These are phyloP conservation scores for Aspergillus ruber DNA, from an alignment of 2,329 filamentous ascomycete species.

Conservation along the genomic window DNA sequence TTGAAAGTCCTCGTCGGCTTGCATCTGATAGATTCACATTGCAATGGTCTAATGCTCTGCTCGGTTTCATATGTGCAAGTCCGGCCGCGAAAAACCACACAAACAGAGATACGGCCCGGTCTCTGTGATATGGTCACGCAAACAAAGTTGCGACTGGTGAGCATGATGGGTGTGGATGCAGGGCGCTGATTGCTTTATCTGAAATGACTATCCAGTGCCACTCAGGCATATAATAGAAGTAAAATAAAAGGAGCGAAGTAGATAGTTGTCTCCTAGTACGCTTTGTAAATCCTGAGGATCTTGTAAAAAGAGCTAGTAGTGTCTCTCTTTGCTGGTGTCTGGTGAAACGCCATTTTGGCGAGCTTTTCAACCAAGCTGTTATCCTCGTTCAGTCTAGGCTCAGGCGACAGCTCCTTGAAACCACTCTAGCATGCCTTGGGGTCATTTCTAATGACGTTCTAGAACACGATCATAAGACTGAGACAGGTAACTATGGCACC, in stretches of 20 bases:
- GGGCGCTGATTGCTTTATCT: too few species aligned
- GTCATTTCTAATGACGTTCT: too few species aligned
- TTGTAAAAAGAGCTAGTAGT: background rate
- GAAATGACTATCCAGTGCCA: background rate
- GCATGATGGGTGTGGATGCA: background rate
- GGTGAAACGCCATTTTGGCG: background rate
- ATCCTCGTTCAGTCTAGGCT: background rate
- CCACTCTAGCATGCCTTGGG: too few species aligned
- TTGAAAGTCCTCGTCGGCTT: background rate
- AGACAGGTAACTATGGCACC: too few species aligned
- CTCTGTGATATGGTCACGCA: background rate
- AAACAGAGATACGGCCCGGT: background rate
- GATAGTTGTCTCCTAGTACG: background rate
- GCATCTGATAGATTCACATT: background rate
- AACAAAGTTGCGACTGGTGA: background rate
- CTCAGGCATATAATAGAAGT: background rate
- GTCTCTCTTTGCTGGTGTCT: background rate
- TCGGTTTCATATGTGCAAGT: background rate
- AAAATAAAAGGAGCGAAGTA: background rate
- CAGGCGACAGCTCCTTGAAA: background rate
- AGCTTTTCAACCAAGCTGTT: background rate
- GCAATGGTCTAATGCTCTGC: background rate
- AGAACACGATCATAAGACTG: too few species aligned
- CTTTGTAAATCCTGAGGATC: background rate
- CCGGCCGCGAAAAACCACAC: background rate